Base-by-base conservation (phyloP, 352 stramenopile genomes). In the Globisporangium middletonii region DNA sequence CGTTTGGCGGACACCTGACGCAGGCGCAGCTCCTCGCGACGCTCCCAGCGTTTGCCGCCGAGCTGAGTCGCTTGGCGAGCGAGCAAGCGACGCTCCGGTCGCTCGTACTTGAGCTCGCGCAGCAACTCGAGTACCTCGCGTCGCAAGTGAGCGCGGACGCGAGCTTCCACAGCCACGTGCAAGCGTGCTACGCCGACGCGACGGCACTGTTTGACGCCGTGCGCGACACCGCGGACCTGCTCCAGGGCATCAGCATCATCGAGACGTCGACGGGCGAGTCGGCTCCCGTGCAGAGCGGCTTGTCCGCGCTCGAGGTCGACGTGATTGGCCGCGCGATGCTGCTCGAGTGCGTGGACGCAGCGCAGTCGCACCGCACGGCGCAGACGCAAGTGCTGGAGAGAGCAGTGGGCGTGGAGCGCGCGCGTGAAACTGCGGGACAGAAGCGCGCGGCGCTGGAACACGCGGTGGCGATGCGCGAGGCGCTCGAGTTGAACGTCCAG, bases 91-190 rank as follows among this genome's bases (percentile, higher is more conserved):
- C 43, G 11, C 35, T 77, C 28, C 62, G 83, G 62, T 65, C 63
- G 15, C 62, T 55, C 4, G 66, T 77, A 18, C 62, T 80, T 41
- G 76, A 84, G 57, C 50, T 80, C 50, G 68, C 69, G 8, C 73
- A 86, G 51, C 73, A 84, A 56, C 57, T 86, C 65, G 74, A 83
- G 48, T 79, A 77, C 53, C 42, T 77, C 38, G 65, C 64, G 1
- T 78, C 70, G 41, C 67, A 69, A 41, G 42, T 12, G 35, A 64
- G 37, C 19, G 50, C 52, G 1, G 55, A 67, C 23, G 61, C 57
- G 6, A 69, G 30, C 27, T 66, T 80, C 28, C 68, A 80, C 37
- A 57, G 52, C 18, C 62, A 28, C 12, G 48, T 86, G 11, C 73
- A 83, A 51, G 55, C 3, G 5, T 79, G 62, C 27, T 84, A 79